Conservation (phyloP, 108 stramenopile species). For the Asterionellopsis glacialis region DNA sequence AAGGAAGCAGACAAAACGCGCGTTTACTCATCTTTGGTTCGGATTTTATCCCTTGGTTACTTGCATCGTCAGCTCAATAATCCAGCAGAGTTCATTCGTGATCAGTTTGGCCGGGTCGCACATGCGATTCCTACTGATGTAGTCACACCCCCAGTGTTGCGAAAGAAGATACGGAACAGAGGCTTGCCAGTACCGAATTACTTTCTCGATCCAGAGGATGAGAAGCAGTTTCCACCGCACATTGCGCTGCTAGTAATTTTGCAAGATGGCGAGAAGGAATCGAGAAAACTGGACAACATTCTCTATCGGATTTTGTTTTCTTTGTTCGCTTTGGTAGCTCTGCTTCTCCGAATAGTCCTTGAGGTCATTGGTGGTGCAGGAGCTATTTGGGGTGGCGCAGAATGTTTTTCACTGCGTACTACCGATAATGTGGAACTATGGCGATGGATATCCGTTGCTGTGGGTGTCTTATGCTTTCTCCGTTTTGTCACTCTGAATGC, state of each 20-base stretch:
- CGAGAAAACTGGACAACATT: conserved; percentile 18
- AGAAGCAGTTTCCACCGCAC: conserved; percentile 26
- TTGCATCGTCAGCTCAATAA: conserved; percentile 28
- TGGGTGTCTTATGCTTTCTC: conserved; percentile 21
- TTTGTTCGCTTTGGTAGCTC: conserved; percentile 18
- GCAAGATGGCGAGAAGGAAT: conserved; percentile 32
- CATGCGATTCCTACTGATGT: too few relatives aligned
- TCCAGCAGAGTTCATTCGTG: conserved; percentile 27
- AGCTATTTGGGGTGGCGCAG: conserved; percentile 34
- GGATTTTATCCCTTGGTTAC: conserved; percentile 18
- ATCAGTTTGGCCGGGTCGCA: conserved; percentile 17
- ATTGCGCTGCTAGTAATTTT: conserved; percentile 27
- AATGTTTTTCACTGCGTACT: conserved; percentile 11
- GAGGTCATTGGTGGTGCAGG: conserved; percentile 33
- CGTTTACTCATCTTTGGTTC: neutral
- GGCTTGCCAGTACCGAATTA: conserved; percentile 30
- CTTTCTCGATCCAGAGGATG: conserved; percentile 28
- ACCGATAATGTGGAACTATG: conserved; percentile 24
- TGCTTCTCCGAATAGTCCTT: conserved; percentile 22
- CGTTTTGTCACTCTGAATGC: conserved; percentile 25
- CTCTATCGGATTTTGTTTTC: conserved; percentile 20
- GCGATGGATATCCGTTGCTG: conserved; percentile 22
- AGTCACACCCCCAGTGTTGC: conserved; percentile 10
- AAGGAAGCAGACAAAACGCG: too few relatives aligned
- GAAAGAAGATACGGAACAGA: conserved; percentile 24